Base-by-base conservation (phyloP, 495 filamentous ascomycete species). In the Neurospora tetraspora region DNA sequence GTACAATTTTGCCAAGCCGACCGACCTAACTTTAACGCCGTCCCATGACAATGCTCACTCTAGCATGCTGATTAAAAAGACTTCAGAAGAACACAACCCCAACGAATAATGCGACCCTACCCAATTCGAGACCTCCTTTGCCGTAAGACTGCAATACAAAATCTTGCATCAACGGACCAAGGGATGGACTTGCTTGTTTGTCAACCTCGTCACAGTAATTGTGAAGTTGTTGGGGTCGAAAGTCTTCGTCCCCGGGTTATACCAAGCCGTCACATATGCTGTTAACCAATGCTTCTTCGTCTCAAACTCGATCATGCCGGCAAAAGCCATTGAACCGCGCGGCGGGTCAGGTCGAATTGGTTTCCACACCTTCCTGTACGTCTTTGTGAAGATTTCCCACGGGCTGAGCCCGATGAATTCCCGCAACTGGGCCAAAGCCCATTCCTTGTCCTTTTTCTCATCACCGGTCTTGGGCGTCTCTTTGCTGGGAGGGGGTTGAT, bases 251-350 rank as follows among this genome's bases (percentile, higher is more conserved):
- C 72, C 75, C 0, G 80, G 78, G 47, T 81, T 75, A 39, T 77
- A 83, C 77, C 80, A 83, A 8, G 39, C 75, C 59, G 72, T 2
- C 1, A 76, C 78, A 43, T 82, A 81, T 16, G 83, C 23, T 3
- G 76, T 76, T 23, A 83, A 16, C 31, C 72, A 70, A 8, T 74
- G 90, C 69, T 82, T 87, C 0, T 86, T 77, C 2, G 91, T 89
- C 38, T 85, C 82, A 2, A 95, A 68, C 70, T 91, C 90, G 0
- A 96, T 86, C 2, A 92, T 81, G 1, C 93, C 93, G 23, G 81
- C 81, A 27, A 95, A 83, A 18, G 86, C 78, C 69, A 94, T 86
- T 34, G 85, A 85, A 3, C 93, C 93, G 34, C 89, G 85, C 11
- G 87, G 89, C 42, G 89, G 86, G 36, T 86, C 79, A 4, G 78